These are phyloP conservation scores for Aspergillus pseudoglaucus DNA, from an alignment of 2,329 filamentous ascomycete genomes.

Conservation along the genomic window DNA sequence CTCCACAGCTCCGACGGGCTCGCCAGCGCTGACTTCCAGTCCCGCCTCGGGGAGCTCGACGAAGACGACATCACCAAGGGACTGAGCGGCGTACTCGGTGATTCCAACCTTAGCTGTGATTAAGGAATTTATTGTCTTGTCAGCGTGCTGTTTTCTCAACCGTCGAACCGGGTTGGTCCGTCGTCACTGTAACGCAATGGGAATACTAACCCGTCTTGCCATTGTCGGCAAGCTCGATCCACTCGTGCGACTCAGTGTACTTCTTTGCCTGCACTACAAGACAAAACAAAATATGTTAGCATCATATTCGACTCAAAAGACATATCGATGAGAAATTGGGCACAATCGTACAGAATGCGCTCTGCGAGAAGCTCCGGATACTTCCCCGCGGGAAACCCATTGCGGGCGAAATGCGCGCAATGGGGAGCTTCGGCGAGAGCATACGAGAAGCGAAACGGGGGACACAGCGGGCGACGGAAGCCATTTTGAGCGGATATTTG, in stretches of 20 bases:
- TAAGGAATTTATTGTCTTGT: slow-evolving; percentile 2
- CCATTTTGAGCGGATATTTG: slow-evolving; percentile 24
- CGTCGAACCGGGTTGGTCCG: background rate
- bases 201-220: slow-evolving; percentile 60
- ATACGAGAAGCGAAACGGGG: slow-evolving; percentile 33
- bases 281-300: slow-evolving; percentile 17
- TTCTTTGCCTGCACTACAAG: slow-evolving; percentile 53
- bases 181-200: background rate
- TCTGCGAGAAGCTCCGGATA: slow-evolving; percentile 36
- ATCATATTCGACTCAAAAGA: slow-evolving; percentile 4
- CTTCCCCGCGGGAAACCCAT: slow-evolving; percentile 38
- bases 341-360: slow-evolving; percentile 31
- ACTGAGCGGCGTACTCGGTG: slow-evolving; percentile 82
- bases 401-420: slow-evolving; percentile 26
- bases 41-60: slow-evolving; percentile 80
- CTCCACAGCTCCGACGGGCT: slow-evolving; percentile 89
- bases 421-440: slow-evolving; percentile 31
- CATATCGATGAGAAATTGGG: slow-evolving; percentile 4
- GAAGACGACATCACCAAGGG: slow-evolving; percentile 93
- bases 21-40: slow-evolving; percentile 64
- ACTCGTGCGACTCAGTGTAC: slow-evolving; percentile 97
- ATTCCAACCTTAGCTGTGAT: slow-evolving; percentile 65
- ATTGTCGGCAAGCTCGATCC: slow-evolving; percentile 82
- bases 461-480: slow-evolving; percentile 28
- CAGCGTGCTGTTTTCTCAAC: background rate